Base-by-base conservation (phyloP, 78 protist genomes). In the Isochrysis galbana region DNA sequence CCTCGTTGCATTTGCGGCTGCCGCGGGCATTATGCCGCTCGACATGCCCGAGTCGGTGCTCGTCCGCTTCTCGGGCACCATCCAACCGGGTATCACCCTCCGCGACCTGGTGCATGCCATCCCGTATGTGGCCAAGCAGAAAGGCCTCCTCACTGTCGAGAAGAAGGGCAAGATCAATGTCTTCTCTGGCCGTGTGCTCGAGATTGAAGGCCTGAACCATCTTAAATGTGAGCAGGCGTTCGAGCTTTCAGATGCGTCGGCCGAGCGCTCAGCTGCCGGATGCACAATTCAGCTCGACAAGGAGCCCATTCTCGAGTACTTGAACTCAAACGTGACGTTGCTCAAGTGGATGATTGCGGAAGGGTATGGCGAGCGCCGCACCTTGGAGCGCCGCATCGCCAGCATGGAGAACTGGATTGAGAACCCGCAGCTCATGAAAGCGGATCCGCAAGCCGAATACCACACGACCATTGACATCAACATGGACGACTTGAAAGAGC, bases 31-130 rank as follows among this genome's bases (percentile, higher is more conserved):
- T 29, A 93, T 93, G 92, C 95, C 95, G 67, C 95, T 93, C 46
- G 95, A 93, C 90, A 93, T 93, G 95, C 95, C 95, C 7, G 95
- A 93, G 93, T 93, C 95, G 21, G 92, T 93, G 26, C 91, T 93
- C 45, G 95, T 93, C 41, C 55, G 91, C n/a, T 89, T 89, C 91
- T 45, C 91, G 32, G 95, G 95, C 51, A n/a, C 78, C 80, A 89
- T 90, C 90, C 95, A 93, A 91, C 92, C 92, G 36, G 95, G 95
- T 39, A 83, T 93, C 54, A 93, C 95, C 36, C 92, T 93, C 10
- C 92, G 95, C 44, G 95, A 93, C 87, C 77, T 93, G 69, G 95
- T 93, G 34, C 89, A 78, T 36, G 91, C 92, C 82, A 87, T 78
- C 74, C 92, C 94, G 69, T 91, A 91, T 54, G 23, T 10, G 55